phyloP scores from a whole-genome alignment of 1,139 yeast genomes.

The Yamadazyma mexicana region DNA sequence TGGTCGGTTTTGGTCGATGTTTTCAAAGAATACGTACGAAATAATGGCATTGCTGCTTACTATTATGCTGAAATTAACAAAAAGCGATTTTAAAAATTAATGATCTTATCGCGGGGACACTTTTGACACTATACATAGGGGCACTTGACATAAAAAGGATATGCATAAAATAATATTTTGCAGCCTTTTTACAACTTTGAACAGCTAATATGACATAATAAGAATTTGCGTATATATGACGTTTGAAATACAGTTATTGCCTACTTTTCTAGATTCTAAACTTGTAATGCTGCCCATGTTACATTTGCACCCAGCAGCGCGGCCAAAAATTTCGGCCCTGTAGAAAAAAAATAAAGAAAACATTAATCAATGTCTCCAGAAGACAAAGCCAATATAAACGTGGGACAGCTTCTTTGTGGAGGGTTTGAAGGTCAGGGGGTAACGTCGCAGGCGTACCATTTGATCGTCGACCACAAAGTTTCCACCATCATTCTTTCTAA shows the following conservation, averaged over 20 bases:
- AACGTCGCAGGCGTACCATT: conserved; percentile 55
- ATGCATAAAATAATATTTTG: no score
- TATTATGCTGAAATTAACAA: no score
- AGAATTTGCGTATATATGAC: no score
- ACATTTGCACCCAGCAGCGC: background rate
- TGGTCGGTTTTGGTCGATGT: background rate
- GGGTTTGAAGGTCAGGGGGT: conserved; percentile 63
- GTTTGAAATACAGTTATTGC: no score
- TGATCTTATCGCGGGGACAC: conserved; percentile 3
- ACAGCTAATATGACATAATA: no score
- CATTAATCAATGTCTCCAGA: background rate
- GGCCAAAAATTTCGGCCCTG: background rate
- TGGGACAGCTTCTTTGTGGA: conserved; percentile 61
- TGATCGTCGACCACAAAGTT: conserved; percentile 54
- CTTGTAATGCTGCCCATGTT: background rate
- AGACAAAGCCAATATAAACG: conserved; percentile 14
- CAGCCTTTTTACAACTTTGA: no score
- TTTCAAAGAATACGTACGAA: conserved; percentile 11
- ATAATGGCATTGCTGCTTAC: conserved; percentile 14
- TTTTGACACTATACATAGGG: background rate
- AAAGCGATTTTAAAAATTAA: background rate
- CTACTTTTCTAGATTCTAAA: no score
- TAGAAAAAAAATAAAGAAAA: background rate
- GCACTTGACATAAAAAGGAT: background rate
- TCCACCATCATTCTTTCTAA: conserved; percentile 59